Evolutionary conservation across 352 stramenopile genomes (phyloP), one percentile per base, ranked within the genome.

Genomic region (Pythium rhizo-oryzae): DNA sequence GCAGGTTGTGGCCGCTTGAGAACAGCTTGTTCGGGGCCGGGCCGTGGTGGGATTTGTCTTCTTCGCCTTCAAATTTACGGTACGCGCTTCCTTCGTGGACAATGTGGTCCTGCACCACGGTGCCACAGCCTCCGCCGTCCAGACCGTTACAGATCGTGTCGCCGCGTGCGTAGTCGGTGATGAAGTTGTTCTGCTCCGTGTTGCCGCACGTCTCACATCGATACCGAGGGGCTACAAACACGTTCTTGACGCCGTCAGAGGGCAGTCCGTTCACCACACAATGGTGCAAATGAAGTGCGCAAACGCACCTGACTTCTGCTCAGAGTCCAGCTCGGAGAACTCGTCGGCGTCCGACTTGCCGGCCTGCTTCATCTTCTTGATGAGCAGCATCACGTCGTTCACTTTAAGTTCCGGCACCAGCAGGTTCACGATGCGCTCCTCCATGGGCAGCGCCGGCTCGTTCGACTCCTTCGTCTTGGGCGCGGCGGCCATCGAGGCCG

Each of bases 31-130:
- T 98, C 12, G 93, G 89, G 21, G 92, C 87, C 66, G 96, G 95
- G 18, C 96, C 96, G 75, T 99, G 97, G 76, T 99, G 97, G 44
- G 96, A 98, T 59, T 98, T 97, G 80, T 99, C 96, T 47, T 97
- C 93, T 82, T 99, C 95, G 47, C 94, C 97, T 79, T 98, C 94
- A 81, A 99, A 99, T 76, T 99, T 99, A 44, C 97, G 87, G 80
- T 96, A 99, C 59, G 94, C 90, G 28, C 89, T 97, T 59, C 97
- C 96, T 87, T 99, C 97, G 70, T 99, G 94, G 75, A 98, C 96
- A 39, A 98, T 94, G 61, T 97, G 95, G 74, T 99, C 96, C 65
- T 96, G 90, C 25, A 97, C 93, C 30, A 99, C 95, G 0, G 89
- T 98, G n/a, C 97, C 96, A 69, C 96, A 99, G 47, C 84, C 84